phyloP scores from a whole-genome alignment of 1,284 basidiomycete species.

The Malassezia arunalokei region DNA sequence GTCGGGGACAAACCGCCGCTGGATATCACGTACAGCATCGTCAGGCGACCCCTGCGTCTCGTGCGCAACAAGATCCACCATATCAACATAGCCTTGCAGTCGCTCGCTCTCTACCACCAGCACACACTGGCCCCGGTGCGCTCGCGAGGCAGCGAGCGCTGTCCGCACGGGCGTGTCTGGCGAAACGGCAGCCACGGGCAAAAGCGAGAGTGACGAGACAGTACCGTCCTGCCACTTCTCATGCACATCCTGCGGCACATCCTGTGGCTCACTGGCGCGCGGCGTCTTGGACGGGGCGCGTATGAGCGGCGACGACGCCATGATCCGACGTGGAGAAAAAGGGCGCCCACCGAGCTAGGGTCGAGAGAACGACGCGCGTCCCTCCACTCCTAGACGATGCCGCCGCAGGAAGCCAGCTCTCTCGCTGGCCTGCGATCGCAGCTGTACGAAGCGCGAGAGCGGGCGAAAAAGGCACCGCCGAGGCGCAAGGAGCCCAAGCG shows the following conservation, averaged over 20 bases:
- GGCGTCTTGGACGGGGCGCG: neutral
- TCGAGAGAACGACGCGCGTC: no score
- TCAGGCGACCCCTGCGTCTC: constrained; percentile 21
- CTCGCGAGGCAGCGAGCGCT: constrained; percentile 8
- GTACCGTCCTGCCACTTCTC: constrained; percentile 2
- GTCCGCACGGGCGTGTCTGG: neutral
- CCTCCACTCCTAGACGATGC: neutral
- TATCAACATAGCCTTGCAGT: constrained; percentile 35
- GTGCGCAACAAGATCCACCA: constrained; percentile 23
- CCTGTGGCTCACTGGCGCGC: neutral
- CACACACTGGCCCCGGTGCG: constrained; percentile 7
- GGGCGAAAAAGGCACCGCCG: neutral
- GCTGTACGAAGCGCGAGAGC: constrained; percentile 20
- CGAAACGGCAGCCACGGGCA: constrained; percentile 3
- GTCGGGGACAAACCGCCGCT: constrained; percentile 15
- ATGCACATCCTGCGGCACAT: neutral
- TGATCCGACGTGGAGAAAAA: no score
- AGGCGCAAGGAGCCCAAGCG: neutral
- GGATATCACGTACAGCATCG: constrained; percentile 24
- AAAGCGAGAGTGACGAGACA: constrained; percentile 1
- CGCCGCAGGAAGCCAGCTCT: constrained; percentile 12
- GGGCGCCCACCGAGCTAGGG: no score
- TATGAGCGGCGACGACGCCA: neutral
- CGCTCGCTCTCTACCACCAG: constrained; percentile 22
- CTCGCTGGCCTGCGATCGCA: constrained; percentile 25